Evolutionary conservation across 2,329 filamentous ascomycete genomes (phyloP).

Genomic region (Ustilaginoidea virens): DNA sequence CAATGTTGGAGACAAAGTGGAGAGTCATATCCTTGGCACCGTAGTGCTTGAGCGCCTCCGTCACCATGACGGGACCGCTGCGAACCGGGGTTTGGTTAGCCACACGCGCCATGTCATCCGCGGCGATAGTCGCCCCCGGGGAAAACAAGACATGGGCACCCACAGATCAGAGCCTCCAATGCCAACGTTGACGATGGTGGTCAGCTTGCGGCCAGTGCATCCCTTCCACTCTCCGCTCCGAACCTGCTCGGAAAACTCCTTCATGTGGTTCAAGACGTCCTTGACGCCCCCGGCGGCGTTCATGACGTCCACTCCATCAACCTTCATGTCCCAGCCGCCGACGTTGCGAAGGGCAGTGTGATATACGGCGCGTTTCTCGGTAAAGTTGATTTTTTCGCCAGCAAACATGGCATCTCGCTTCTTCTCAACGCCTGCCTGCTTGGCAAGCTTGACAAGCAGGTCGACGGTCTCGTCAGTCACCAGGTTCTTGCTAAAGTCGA

Average conservation of each 20-base stretch:
- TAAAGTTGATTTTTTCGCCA: constrained; percentile 98
- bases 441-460: constrained; percentile 75
- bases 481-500: constrained; percentile 99
- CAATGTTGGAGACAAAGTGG: constrained; percentile 99
- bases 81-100: too few species aligned
- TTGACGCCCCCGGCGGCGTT: constrained; percentile 80
- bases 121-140: too few species aligned
- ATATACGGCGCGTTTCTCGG: constrained; percentile 89
- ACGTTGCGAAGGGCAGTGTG: constrained; percentile 90
- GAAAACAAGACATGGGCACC: too few species aligned
- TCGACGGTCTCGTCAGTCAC: constrained; percentile 82
- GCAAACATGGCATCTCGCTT: constrained; percentile 96
- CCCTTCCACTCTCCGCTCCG: constrained; percentile 94
- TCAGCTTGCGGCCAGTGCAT: constrained; percentile 91
- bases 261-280: constrained; percentile 88
- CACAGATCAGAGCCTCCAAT: constrained; percentile 98
- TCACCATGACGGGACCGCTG: constrained; percentile 96
- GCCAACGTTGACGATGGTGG: constrained; percentile 91
- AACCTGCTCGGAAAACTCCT: constrained; percentile 91
- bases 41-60: constrained; percentile 92
- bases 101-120: too few species aligned
- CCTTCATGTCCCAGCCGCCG: constrained; percentile 64
- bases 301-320: constrained; percentile 86
- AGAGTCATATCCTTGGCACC: constrained; percentile 72
- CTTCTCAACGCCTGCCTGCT: constrained; percentile 81